Conservation (phyloP, 2,329 filamentous ascomycete species). For the Aspergillus pseudoterreus region DNA sequence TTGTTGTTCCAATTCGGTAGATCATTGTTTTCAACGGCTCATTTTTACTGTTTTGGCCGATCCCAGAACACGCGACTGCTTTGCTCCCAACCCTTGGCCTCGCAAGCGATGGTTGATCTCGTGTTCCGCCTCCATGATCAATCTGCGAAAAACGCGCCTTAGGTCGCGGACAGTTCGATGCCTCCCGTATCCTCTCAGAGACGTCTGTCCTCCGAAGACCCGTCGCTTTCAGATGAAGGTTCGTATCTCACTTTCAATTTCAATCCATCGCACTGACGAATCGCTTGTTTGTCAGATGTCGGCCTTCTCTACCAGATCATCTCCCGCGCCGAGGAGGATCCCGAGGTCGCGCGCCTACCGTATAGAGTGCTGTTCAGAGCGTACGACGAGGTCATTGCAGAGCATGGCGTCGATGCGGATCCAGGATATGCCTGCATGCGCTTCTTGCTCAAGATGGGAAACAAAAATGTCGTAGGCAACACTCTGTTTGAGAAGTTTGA, state of each 20-base stretch:
- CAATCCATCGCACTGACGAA: not conserved
- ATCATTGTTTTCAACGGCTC: not conserved
- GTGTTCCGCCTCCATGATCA: conserved; percentile 39
- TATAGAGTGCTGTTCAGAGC: conserved; percentile 77
- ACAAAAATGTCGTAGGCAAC: conserved; percentile 51
- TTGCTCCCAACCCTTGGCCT: conserved; percentile 16
- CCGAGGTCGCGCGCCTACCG: conserved; percentile 62
- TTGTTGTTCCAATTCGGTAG: not conserved
- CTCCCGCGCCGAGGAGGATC: conserved; percentile 63
- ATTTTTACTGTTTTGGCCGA: conserved; percentile 4
- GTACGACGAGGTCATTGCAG: conserved; percentile 71
- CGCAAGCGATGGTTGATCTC: conserved; percentile 36
- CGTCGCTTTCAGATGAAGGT: conserved; percentile 61
- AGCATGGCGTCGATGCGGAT: conserved; percentile 67
- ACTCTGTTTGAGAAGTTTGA: conserved; percentile 68
- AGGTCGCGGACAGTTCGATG: conserved; percentile 48
- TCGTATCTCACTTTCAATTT: conserved; percentile 10
- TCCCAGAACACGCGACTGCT: conserved; percentile 3
- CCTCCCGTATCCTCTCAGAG: conserved; percentile 44
- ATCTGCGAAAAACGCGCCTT: conserved; percentile 42
- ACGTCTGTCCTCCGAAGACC: conserved; percentile 39
- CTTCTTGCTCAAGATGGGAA: conserved; percentile 75
- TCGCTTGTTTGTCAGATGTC: conserved; percentile 59
- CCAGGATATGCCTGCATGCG: conserved; percentile 72
- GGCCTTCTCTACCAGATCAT: conserved; percentile 74